Conservation (phyloP, 805 yeast genomes). For the Jamesozyma gamospora region DNA sequence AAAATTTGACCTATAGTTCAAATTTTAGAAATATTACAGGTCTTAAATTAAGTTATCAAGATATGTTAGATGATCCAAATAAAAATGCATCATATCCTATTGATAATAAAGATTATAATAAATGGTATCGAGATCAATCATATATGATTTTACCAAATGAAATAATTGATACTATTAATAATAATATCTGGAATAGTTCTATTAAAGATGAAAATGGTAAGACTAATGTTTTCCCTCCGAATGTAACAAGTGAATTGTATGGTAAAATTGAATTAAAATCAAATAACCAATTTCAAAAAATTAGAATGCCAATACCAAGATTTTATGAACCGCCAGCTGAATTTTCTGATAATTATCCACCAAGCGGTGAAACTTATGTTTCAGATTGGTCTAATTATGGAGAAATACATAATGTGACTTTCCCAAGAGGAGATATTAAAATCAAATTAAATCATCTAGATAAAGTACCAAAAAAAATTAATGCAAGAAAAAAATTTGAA, state of each 20-base stretch:
- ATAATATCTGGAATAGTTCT: constrained; percentile 41
- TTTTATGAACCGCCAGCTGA: constrained; percentile 25
- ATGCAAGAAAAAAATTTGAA: constrained; percentile 9
- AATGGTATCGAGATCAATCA: constrained; percentile 41
- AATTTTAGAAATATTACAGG: constrained; percentile 74
- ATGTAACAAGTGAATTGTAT: constrained; percentile 39
- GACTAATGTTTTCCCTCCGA: constrained; percentile 28
- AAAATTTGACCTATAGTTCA: constrained; percentile 33
- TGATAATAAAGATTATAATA: constrained; percentile 34
- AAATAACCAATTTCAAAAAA: constrained; percentile 10
- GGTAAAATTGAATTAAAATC: constrained; percentile 33
- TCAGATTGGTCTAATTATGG: constrained; percentile 15
- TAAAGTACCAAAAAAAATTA: constrained; percentile 11
- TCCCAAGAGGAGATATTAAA: constrained; percentile 18
- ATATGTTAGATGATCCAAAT: constrained; percentile 37
- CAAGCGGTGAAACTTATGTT: constrained; percentile 18
- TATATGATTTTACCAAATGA: constrained; percentile 52
- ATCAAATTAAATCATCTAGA: constrained; percentile 18
- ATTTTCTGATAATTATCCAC: constrained; percentile 20
- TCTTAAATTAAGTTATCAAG: constrained; percentile 53
- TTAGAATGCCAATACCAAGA: constrained; percentile 29
- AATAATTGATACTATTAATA: constrained; percentile 38
- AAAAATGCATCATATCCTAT: constrained; percentile 49
- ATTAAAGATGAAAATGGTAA: constrained; percentile 15
- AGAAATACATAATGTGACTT: constrained; percentile 24